These are phyloP conservation scores for Leptosphaerulina australis DNA, from an alignment of 2,329 filamentous ascomycete genomes.

Conservation along the genomic window DNA sequence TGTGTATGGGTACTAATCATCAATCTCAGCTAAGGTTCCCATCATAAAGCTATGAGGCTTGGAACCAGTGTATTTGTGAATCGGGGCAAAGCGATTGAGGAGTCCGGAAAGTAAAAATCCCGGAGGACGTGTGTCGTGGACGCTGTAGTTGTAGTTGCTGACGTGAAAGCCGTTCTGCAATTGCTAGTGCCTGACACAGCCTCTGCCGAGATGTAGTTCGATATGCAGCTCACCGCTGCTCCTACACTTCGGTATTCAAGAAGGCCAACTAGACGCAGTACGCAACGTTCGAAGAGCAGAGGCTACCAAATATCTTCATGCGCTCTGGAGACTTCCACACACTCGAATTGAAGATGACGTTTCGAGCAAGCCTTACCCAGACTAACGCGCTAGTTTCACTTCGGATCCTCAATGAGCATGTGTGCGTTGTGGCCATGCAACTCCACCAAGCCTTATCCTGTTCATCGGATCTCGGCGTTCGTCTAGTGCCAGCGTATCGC, in stretches of 20 bases:
- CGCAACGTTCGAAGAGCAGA: no score
- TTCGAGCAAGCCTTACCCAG: not conserved
- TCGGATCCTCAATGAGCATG: not conserved
- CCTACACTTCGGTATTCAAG: no score
- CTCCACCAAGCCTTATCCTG: constrained; percentile 8
- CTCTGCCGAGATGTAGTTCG: constrained; percentile 1
- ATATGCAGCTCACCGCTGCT: constrained; percentile 24
- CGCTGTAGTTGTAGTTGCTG: constrained; percentile 5
- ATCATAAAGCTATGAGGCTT: constrained; percentile 4
- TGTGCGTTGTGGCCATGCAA: not conserved
- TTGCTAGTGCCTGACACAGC: constrained; percentile 23
- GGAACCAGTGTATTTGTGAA: constrained; percentile 7
- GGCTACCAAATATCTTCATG: no score
- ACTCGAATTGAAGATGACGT: not conserved
- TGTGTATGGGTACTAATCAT: constrained; percentile 11
- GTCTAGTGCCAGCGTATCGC: not conserved
- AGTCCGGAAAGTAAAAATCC: constrained; percentile 26
- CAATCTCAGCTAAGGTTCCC: constrained; percentile 19
- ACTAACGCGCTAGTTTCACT: not conserved
- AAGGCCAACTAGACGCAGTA: no score
- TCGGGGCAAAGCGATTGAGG: constrained; percentile 16
- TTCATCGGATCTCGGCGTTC: constrained; percentile 2
- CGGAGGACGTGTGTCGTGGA: constrained; percentile 21
- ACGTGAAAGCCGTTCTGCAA: constrained; percentile 12
- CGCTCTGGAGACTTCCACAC: no score